These are phyloP conservation scores for Avena atlantica DNA, from an alignment of 176 grass and related monocot species.

Conservation along the genomic window DNA sequence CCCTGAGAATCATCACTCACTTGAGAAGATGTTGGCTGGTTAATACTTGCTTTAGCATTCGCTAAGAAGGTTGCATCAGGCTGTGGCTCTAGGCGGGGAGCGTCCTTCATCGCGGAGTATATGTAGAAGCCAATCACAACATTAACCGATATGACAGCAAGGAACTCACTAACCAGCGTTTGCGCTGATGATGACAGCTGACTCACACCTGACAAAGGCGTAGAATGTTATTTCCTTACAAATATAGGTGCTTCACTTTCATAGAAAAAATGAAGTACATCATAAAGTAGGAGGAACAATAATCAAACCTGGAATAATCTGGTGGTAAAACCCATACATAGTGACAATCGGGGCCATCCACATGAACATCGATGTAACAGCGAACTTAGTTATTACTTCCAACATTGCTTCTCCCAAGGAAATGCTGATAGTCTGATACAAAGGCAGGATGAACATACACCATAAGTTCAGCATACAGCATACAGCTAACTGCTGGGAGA, in stretches of 20 bases:
- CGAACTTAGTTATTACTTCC: conserved; percentile 74
- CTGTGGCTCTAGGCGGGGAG: conserved; percentile 52
- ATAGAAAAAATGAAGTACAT: conserved; percentile 18
- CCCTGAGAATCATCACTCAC: conserved; percentile 45
- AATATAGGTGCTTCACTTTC: neutral
- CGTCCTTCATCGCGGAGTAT: conserved; percentile 72
- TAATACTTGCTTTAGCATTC: conserved; percentile 79
- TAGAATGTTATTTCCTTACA: neutral
- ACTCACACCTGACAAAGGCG: conserved; percentile 46
- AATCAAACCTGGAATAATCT: conserved; percentile 68
- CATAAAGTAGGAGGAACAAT: neutral
- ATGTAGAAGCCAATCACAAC: conserved; percentile 84
- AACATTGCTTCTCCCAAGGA: conserved; percentile 57
- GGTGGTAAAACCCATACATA: conserved; percentile 77
- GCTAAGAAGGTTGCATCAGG: conserved; percentile 86
- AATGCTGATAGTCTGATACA: conserved; percentile 15
- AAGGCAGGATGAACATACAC: conserved; percentile 19
- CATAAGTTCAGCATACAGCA: conserved; percentile 4
- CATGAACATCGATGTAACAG: conserved; percentile 79
- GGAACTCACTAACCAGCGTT: conserved; percentile 77
- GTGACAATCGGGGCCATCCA: conserved; percentile 76
- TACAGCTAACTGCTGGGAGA: neutral
- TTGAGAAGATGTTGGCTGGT: conserved; percentile 57
- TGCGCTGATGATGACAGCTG: conserved; percentile 68
- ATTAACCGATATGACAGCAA: conserved; percentile 88